A percentile compares a stretch with the other conserved stretches of the same genome.
phyloP scores from a whole-genome alignment of 1,284 basidiomycete genomes.

The Phellinidium pouzarii region DNA sequence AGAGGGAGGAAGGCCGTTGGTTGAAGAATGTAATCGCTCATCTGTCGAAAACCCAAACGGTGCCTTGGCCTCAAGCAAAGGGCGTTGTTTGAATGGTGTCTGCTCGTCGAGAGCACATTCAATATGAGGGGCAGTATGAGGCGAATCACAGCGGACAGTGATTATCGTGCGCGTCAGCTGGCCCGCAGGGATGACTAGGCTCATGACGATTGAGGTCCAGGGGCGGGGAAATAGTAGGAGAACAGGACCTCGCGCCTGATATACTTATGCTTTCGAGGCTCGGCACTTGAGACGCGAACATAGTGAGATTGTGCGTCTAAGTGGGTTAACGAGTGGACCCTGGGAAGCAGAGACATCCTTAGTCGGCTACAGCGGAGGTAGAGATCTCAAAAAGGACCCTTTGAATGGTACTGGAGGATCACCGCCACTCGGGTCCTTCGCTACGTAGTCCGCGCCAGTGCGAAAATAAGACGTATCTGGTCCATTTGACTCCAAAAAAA shows the following conservation, averaged over 20 bases:
- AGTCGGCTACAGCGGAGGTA: slow-evolving; percentile 12
- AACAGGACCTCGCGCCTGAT: slow-evolving; percentile 1
- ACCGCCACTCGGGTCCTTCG: not conserved
- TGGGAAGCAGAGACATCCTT: slow-evolving; percentile 9
- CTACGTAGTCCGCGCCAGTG: slow-evolving; percentile 1
- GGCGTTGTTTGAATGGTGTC: not conserved
- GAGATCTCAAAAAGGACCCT: not conserved
- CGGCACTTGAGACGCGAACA: not conserved
- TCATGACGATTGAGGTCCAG: slow-evolving; percentile 10
- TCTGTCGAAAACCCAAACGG: slow-evolving; percentile 3
- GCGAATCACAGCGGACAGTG: slow-evolving; percentile 14
- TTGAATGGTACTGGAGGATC: slow-evolving; percentile 7
- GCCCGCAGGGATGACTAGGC: slow-evolving; percentile 16
- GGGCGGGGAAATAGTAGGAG: not conserved
- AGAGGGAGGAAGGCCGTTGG: not conserved
- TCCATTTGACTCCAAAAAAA: not conserved
- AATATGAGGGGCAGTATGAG: slow-evolving; percentile 15
- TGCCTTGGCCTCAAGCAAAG: not conserved
- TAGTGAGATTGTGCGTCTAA: not conserved
- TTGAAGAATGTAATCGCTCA: not conserved
- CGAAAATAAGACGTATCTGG: not conserved
- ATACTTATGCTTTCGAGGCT: slow-evolving; percentile 8
- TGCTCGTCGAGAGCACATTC: slow-evolving; percentile 19
- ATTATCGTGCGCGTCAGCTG: slow-evolving; percentile 16
- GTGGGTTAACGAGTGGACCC: not conserved